Conservation (phyloP, 2,329 filamentous ascomycete genomes). For the Neonectria hederae region DNA sequence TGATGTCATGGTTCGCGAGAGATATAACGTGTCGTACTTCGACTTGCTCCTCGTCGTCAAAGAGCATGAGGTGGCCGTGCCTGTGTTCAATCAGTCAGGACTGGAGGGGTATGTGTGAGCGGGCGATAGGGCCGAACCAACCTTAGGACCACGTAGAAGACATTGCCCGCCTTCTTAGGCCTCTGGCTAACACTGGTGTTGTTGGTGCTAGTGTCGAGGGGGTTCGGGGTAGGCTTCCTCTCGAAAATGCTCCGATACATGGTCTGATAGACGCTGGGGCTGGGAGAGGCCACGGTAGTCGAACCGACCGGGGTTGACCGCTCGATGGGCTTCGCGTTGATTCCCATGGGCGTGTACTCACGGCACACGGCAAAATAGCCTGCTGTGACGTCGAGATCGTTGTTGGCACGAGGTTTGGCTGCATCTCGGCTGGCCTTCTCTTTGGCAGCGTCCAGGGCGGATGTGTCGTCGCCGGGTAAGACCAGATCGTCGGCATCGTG, state of each 20-base stretch:
- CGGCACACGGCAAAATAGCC: constrained; percentile 96
- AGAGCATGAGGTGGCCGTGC: constrained; percentile 96
- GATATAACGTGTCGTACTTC: constrained; percentile 97
- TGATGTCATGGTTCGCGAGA: constrained; percentile 85
- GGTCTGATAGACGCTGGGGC: constrained; percentile 94
- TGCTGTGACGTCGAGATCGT: constrained; percentile 81
- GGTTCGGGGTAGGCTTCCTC: constrained; percentile 65
- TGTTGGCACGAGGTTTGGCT: constrained; percentile 61
- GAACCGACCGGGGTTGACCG: constrained; percentile 82
- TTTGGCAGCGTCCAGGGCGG: constrained; percentile 69
- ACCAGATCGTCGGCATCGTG: constrained; percentile 55
- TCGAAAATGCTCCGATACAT: constrained; percentile 99
- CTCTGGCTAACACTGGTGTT: constrained; percentile 60
- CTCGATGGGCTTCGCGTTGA: constrained; percentile 93
- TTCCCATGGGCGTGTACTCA: constrained; percentile 89
- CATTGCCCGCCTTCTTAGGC: constrained; percentile 78
- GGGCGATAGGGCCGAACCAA: constrained; percentile 51
- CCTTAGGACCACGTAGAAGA: constrained; percentile 93
- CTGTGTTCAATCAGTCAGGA: constrained; percentile 53
- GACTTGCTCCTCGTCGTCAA: constrained; percentile 93
- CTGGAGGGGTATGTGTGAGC: constrained; percentile 3
- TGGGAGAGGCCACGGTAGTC: constrained; percentile 77
- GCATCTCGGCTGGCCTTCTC: constrained; percentile 66
- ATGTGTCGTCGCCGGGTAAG: constrained; percentile 71
- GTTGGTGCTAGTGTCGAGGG: constrained; percentile 60